phyloP scores from a whole-genome alignment of 2,329 filamentous ascomycete species.

The Aspergillus ruber region DNA sequence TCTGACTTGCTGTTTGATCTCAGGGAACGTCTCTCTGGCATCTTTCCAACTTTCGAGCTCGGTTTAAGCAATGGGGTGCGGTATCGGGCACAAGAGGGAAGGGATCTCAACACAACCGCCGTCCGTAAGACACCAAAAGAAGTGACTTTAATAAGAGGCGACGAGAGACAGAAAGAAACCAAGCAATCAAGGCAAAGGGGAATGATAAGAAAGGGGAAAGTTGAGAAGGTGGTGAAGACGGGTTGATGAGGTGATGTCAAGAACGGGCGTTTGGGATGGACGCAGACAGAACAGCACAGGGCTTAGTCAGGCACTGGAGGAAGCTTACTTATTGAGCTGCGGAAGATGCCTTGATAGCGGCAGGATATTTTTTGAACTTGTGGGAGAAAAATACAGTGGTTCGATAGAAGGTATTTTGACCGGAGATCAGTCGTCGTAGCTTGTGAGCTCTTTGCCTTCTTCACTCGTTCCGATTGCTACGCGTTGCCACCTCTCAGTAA shows the following conservation, averaged over 20 bases:
- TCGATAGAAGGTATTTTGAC: too few species aligned
- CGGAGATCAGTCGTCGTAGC: too few species aligned
- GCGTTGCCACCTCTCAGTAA: constrained; percentile 1
- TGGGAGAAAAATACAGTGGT: neutral
- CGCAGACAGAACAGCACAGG: constrained; percentile 24
- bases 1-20: constrained; percentile 44
- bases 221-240: constrained; percentile 16
- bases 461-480: constrained; percentile 2
- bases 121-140: constrained; percentile 8
- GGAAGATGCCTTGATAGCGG: too few species aligned
- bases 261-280: constrained; percentile 21
- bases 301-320: constrained; percentile 28
- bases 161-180: constrained; percentile 5
- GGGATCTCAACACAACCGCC: constrained; percentile 14
- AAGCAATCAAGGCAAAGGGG: constrained; percentile 7
- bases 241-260: constrained; percentile 32
- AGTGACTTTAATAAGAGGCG: neutral
- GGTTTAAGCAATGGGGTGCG: constrained; percentile 22
- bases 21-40: constrained; percentile 43
- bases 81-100: constrained; percentile 23
- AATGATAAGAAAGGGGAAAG: constrained; percentile 11
- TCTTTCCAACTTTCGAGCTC: constrained; percentile 33
- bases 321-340: constrained; percentile 17
- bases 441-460: neutral
- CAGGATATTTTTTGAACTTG: neutral